A percentile compares a stretch with the other conserved stretches of the same genome.
Conservation (phyloP, 768 basidiomycete species). For the Tubosaeta brunneosetosa region DNA sequence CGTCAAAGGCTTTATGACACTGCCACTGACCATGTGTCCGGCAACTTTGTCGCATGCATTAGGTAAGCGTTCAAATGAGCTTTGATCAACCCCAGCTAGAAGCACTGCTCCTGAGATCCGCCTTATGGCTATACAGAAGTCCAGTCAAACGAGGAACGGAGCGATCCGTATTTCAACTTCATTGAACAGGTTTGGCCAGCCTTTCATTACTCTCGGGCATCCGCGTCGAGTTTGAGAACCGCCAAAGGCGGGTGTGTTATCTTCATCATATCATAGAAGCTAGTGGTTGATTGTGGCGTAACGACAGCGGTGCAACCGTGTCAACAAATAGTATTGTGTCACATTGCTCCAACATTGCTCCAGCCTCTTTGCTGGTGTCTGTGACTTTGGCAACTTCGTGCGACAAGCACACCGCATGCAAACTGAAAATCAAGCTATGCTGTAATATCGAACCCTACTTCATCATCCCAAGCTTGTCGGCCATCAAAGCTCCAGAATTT, state of each 20-base stretch:
- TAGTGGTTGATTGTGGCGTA: not conserved
- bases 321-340: not conserved
- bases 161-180: not conserved
- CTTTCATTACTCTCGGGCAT: not conserved
- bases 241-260: not conserved
- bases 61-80: not conserved
- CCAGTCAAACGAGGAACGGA: not conserved
- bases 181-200: not conserved
- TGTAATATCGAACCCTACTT: not conserved
- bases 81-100: not conserved
- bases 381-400: not conserved
- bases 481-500: not conserved
- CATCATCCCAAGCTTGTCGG: not conserved
- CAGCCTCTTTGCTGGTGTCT: not conserved
- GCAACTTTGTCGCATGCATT: not conserved
- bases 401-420: constrained; percentile 7
- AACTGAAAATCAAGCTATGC: not conserved
- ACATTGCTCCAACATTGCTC: not conserved
- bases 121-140: not conserved
- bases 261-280: not conserved
- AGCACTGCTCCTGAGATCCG: not conserved
- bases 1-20: no score
- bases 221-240: not conserved
- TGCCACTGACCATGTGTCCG: no score
- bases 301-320: not conserved